Evolutionary conservation across 2,329 filamentous ascomycete species (phyloP), one percentile per base, ranked within the genome.

Genomic region (Penicillium sp.): DNA sequence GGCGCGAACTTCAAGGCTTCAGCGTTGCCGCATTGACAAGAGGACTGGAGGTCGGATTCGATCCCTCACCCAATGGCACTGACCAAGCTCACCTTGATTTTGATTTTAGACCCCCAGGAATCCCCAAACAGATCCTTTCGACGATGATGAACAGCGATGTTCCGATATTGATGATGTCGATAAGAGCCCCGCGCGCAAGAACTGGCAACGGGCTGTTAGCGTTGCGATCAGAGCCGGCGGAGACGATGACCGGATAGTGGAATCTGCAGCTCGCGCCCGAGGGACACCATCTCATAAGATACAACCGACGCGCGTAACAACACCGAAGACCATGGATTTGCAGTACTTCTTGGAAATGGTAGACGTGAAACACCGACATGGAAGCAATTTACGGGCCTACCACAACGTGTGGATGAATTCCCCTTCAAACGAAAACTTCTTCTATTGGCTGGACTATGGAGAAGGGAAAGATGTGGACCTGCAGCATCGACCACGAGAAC

Each of bases 401-500:
- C 92, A 97, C 67, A 84, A 85, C 56, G 85, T 89, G 61, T 97
- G 92, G 92, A 91, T 91, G 71, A 84, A 82, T 57, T 79, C 85
- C 1, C 79, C 89, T 26, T 93, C 90, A 0, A 83, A 85, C 4
- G 88, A 96, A 70, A 96, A 94, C 69, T 97, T 92, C 80, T 96
- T 96, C 72, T 93, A 92, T 75, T 96, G 92, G 92, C 79, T 96
- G 1, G 92, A 97, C 69, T 81, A 89, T 55, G 92, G 92, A 5
- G 87, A 87, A 47, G 92, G 92, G 0, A 85, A 79, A 62, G 72
- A 82, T 37, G 69, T 94, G 42, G 88, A 93, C 59, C 77, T 93
- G 12, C 82, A 85, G 3, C 81, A 84, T 0, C 91, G 91, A 60
- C 87, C 90, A 1, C 81, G 92, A 33, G 87, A 89, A 56, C 80